Evolutionary conservation across 345 rosid genomes (phyloP).

Genomic region (Streptanthus diversifolius): DNA sequence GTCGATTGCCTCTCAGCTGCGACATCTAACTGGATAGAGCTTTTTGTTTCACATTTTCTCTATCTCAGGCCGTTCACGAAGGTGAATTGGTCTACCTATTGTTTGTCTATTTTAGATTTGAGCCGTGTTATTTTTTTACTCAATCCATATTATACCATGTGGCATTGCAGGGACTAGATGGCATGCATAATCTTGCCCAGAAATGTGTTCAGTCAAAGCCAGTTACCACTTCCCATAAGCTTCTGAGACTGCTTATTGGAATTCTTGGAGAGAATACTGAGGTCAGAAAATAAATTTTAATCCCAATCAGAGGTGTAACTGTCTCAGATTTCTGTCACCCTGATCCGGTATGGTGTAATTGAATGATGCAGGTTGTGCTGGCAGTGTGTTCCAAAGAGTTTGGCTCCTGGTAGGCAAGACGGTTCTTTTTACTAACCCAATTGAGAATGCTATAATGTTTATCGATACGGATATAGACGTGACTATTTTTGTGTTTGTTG

Average conservation of each 20-base stretch:
- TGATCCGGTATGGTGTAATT: neutral
- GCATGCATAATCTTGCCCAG: constrained; percentile 80
- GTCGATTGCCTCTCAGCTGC: constrained; percentile 46
- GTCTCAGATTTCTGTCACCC: neutral
- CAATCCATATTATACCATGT: constrained; percentile 10
- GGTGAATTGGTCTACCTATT: constrained; percentile 38
- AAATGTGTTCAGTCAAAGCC: constrained; percentile 81
- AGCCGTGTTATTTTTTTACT: neutral
- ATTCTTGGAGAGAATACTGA: constrained; percentile 87
- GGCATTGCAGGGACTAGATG: constrained; percentile 72
- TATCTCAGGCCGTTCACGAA: constrained; percentile 83
- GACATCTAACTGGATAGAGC: constrained; percentile 80
- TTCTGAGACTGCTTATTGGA: constrained; percentile 67
- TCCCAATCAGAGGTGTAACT: neutral
- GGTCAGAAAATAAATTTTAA: constrained; percentile 42
- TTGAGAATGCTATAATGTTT: constrained; percentile 13
- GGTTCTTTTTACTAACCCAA: neutral
- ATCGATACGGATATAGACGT: neutral
- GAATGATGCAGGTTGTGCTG: constrained; percentile 67
- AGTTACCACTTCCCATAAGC: constrained; percentile 54
- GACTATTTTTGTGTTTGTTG: constrained; percentile 18
- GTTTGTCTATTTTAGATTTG: constrained; percentile 7
- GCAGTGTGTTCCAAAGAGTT: constrained; percentile 91
- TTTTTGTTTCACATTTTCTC: constrained; percentile 70
- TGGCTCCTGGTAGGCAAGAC: constrained; percentile 80